Base-by-base conservation (phyloP, 2,329 filamentous ascomycete species). In the Ophiostoma pallidulum region DNA sequence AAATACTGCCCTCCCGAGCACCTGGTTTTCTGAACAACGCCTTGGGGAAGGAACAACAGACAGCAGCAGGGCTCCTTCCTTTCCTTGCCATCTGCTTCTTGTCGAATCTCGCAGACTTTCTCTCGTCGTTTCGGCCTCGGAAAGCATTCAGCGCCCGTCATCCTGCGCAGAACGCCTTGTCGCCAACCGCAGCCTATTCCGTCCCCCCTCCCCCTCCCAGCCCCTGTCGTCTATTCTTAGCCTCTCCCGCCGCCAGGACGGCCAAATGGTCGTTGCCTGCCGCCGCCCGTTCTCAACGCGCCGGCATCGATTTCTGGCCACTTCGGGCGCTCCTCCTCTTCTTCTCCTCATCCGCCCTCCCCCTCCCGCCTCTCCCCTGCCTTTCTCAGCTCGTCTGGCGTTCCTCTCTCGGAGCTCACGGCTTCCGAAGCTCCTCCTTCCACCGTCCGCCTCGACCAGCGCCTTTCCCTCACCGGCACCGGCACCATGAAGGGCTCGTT, bases 401-500 rank as follows among this genome's bases (percentile, higher is more conserved):
- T 26, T 20, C 10, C 33, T 24, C 42, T 22, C 13, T 16, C n/a
- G 32, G 35, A 28, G 41, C 33, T 14, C 12, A 19, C 33, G 40
- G 40, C 28, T 20, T 18, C 41, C 39, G 32, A 14, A 13, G 16
- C 33, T 22, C 26, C 19, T 32, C 32, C 31, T 39, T 14, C 6
- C 18, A 9, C 19, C n/a, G 6, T 32, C 22, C 14, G 12, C 32
- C 31, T 39, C 28, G 14, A 14, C 6, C 6, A 26, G 4, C 24
- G 33, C 22, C 29, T n/a, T 6, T 13, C 33, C 31, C 31, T 32
- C 18, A 18, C 47, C 47, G 54, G 51, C 59, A 71, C 56, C 59
- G 77, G 51, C 59, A 71, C 56, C 59, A 77, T 78, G 71, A 78
- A 75, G 64, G 65, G 59, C 39, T 59, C 70, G 54, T 66, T 75